Percentiles rank a stretch among this genome's conserved stretches.
These are phyloP conservation scores for Eucalyptus curtisii DNA, from an alignment of 345 rosid genomes.

Conservation along the genomic window DNA sequence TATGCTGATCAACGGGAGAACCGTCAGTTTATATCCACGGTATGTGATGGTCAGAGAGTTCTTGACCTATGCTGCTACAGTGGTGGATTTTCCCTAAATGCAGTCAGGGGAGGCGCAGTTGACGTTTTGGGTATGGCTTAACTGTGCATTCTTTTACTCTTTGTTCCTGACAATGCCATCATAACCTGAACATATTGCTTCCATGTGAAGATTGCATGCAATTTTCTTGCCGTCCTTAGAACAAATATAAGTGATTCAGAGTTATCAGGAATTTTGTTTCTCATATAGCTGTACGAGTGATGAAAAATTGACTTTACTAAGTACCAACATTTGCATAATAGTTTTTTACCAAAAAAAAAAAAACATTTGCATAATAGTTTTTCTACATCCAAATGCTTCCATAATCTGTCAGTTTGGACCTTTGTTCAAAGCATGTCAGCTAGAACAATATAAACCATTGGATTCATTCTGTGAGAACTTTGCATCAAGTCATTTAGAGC, in stretches of 20 bases:
- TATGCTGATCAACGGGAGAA: conserved; percentile 85
- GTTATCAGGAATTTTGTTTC: neutral
- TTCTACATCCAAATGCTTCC: neutral
- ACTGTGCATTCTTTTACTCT: neutral
- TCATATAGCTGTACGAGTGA: neutral
- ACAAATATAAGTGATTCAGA: neutral
- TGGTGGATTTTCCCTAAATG: conserved; percentile 85
- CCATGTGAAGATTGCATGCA: neutral
- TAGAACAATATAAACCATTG: neutral
- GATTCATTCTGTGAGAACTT: neutral
- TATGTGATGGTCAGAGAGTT: conserved; percentile 59
- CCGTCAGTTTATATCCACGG: conserved; percentile 54
- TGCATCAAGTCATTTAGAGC: neutral
- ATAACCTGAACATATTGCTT: neutral
- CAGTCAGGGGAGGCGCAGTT: conserved; percentile 58
- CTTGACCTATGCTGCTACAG: conserved; percentile 88
- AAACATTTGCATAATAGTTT: neutral
- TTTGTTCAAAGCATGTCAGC: neutral
- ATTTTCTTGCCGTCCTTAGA: neutral
- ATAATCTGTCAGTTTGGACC: neutral
- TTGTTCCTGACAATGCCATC: neutral
- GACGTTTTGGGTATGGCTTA: conserved; percentile 35
- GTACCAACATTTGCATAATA: neutral
- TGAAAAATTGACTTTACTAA: neutral
- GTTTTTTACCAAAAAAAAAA: too few relatives aligned